Conservation (phyloP, 2,329 filamentous ascomycete genomes). For the Alternaria postmessia region DNA sequence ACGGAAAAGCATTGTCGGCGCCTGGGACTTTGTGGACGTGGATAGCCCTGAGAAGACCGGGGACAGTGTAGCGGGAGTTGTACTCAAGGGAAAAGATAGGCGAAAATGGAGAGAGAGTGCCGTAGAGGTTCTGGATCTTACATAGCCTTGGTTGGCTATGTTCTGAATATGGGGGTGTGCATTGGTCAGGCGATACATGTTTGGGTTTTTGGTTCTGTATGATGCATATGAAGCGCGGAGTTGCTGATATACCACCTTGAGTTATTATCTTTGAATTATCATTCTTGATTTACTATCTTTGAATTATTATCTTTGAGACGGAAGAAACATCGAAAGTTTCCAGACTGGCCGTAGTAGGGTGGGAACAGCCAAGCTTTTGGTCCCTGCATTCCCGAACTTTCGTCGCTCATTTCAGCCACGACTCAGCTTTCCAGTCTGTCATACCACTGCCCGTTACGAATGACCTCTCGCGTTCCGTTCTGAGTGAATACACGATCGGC, state of each 20-base stretch:
- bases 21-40: conserved; percentile 44
- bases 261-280: background rate
- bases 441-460: background rate
- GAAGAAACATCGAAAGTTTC: too few species aligned
- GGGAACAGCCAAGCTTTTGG: background rate
- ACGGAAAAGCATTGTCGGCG: conserved; percentile 42
- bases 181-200: background rate
- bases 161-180: background rate
- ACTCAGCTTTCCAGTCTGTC: background rate
- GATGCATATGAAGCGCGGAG: background rate
- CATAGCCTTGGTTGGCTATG: conserved; percentile 6
- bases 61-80: background rate
- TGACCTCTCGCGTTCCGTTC: background rate
- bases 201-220: background rate
- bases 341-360: background rate
- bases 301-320: too few species aligned
- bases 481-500: conserved; percentile 1
- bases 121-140: conserved; percentile 48
- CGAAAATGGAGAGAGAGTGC: conserved; percentile 48
- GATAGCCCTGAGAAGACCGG: conserved; percentile 24
- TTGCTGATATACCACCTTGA: background rate
- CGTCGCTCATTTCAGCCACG: background rate
- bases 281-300: too few species aligned
- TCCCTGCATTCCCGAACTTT: background rate
- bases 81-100: conserved; percentile 36